phyloP scores from a whole-genome alignment of 306 rosid genomes.

The Cucumis cinereus region DNA sequence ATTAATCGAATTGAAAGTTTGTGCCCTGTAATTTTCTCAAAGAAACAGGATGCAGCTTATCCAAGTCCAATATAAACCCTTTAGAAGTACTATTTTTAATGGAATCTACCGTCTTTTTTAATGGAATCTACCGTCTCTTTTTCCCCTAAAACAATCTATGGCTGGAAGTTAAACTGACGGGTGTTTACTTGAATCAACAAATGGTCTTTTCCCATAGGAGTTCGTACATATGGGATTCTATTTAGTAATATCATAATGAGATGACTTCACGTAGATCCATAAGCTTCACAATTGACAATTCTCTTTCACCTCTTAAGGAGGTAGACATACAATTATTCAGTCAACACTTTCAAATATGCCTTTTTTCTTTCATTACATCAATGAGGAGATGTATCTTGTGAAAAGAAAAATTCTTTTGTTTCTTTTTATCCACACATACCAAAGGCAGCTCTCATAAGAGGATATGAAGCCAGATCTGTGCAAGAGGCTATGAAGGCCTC shows the following conservation, averaged over 20 bases:
- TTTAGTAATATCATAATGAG: not conserved
- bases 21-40: not conserved
- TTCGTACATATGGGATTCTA: not conserved
- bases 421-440: not conserved
- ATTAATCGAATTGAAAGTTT: not conserved
- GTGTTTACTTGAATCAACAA: not conserved
- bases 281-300: not conserved
- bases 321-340: not conserved
- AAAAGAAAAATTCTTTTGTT: not conserved
- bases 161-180: not conserved
- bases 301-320: not conserved
- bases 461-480: not conserved
- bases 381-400: too few relatives aligned
- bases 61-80: not conserved
- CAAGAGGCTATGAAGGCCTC: not conserved
- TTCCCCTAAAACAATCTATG: not conserved
- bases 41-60: not conserved
- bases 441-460: not conserved
- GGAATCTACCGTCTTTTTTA: not conserved
- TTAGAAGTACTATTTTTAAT: not conserved
- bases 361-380: too few relatives aligned
- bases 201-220: not conserved
- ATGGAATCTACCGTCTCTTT: not conserved
- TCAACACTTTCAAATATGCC: not conserved
- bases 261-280: not conserved